Percentiles rank a stretch among this genome's conserved stretches.
These are phyloP conservation scores for Priceomyces medius DNA, from an alignment of 805 yeast species.

Conservation along the genomic window DNA sequence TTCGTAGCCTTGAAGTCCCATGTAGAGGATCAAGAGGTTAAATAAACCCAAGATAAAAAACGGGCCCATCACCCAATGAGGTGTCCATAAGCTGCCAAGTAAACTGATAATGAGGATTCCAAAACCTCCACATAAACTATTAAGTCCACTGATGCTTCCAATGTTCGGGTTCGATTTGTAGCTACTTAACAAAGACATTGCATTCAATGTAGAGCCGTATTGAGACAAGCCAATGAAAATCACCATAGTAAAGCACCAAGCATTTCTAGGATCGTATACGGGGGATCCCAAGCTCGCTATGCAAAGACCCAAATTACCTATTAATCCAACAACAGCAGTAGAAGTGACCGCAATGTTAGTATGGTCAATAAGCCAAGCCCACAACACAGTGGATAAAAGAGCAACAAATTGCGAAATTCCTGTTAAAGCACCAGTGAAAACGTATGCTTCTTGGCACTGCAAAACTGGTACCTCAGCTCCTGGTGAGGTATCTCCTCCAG, in stretches of 20 bases:
- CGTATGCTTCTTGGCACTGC: constrained; percentile 60
- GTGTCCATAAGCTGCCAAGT: constrained; percentile 62
- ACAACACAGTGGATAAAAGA: constrained; percentile 59
- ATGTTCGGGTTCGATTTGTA: constrained; percentile 43
- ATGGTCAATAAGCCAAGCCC: constrained; percentile 58
- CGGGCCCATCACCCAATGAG: constrained; percentile 57
- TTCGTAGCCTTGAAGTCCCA: background rate
- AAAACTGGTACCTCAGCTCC: constrained; percentile 24
- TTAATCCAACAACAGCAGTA: constrained; percentile 43
- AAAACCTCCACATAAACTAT: constrained; percentile 64
- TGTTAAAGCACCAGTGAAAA: constrained; percentile 63
- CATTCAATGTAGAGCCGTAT: constrained; percentile 59
- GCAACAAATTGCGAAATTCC: constrained; percentile 64
- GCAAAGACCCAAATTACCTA: constrained; percentile 39
- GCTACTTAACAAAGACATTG: constrained; percentile 55
- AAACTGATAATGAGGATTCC: constrained; percentile 62
- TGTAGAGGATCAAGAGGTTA: constrained; percentile 11
- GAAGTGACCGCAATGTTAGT: constrained; percentile 27
- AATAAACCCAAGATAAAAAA: constrained; percentile 52
- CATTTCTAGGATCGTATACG: constrained; percentile 33
- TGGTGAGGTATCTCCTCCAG: constrained; percentile 17
- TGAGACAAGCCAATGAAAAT: constrained; percentile 55
- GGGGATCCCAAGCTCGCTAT: constrained; percentile 14
- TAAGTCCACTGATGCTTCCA: constrained; percentile 70
- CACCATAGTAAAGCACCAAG: constrained; percentile 40